These are phyloP conservation scores for Thraustochytrium sp. DNA, from an alignment of 352 stramenopile genomes.

Conservation along the genomic window DNA sequence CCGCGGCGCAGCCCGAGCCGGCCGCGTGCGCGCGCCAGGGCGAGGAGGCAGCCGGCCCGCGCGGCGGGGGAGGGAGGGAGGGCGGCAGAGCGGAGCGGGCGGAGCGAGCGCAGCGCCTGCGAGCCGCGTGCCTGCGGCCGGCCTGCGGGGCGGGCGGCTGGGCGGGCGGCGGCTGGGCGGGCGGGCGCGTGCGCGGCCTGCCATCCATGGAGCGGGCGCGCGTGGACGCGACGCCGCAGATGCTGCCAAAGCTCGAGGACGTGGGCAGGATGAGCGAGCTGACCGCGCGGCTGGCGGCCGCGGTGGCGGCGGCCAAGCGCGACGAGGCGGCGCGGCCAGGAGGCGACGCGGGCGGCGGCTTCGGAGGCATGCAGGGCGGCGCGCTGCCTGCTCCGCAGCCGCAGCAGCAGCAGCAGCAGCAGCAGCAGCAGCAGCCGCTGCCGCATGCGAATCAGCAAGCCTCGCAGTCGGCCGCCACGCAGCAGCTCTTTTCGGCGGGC, in stretches of 20 bases:
- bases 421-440: neutral
- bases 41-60: too few species aligned
- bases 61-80: too few species aligned
- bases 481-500: neutral
- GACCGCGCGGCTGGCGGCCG: neutral
- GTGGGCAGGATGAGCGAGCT: neutral
- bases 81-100: too few species aligned
- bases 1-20: too few species aligned
- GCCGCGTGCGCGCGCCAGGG: too few species aligned
- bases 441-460: neutral
- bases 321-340: neutral
- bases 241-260: neutral
- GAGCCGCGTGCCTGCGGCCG: too few species aligned
- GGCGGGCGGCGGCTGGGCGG: too few species aligned
- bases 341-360: too few species aligned
- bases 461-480: too few species aligned
- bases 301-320: neutral
- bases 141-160: too few species aligned
- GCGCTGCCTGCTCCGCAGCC: neutral
- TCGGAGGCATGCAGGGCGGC: neutral
- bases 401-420: neutral
- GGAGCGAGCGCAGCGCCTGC: too few species aligned
- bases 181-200: too few species aligned
- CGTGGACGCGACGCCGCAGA: neutral
- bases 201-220: neutral